These are phyloP conservation scores for Sarocladium strictum DNA, from an alignment of 2,329 filamentous ascomycete genomes.

Conservation along the genomic window DNA sequence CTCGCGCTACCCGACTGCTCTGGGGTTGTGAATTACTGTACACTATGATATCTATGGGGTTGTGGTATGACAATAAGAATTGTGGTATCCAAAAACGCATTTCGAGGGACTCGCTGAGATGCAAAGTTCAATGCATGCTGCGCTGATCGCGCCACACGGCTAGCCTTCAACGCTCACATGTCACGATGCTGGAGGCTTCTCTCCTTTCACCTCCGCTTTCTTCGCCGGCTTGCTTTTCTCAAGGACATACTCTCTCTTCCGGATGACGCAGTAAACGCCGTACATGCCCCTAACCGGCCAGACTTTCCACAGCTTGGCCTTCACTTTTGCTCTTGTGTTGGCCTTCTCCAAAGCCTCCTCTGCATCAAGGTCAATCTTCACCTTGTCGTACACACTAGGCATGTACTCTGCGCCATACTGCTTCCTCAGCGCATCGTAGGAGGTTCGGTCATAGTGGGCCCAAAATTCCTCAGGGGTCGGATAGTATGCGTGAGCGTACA, in stretches of 20 bases:
- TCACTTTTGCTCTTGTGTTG: slow-evolving; percentile 22
- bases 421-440: slow-evolving; percentile 51
- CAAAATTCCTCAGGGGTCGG: slow-evolving; percentile 60
- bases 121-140: no score
- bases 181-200: background rate
- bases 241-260: slow-evolving; percentile 41
- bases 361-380: slow-evolving; percentile 42
- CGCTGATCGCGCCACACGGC: no score
- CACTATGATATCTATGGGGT: background rate
- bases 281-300: slow-evolving; percentile 41
- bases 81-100: background rate
- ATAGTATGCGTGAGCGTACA: slow-evolving; percentile 67
- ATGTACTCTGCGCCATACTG: slow-evolving; percentile 55
- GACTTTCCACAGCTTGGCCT: slow-evolving; percentile 23
- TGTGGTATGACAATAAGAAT: background rate
- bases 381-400: slow-evolving; percentile 63
- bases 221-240: slow-evolving; percentile 21
- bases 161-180: no score
- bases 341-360: slow-evolving; percentile 23
- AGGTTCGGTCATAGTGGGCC: slow-evolving; percentile 52
- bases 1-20: no score
- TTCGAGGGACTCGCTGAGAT: background rate
- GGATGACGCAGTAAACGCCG: slow-evolving; percentile 38
- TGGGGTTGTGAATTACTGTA: background rate
- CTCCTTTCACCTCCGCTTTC: background rate